Conservation (phyloP, 208 protist genomes). For the Leishmania turanica region DNA sequence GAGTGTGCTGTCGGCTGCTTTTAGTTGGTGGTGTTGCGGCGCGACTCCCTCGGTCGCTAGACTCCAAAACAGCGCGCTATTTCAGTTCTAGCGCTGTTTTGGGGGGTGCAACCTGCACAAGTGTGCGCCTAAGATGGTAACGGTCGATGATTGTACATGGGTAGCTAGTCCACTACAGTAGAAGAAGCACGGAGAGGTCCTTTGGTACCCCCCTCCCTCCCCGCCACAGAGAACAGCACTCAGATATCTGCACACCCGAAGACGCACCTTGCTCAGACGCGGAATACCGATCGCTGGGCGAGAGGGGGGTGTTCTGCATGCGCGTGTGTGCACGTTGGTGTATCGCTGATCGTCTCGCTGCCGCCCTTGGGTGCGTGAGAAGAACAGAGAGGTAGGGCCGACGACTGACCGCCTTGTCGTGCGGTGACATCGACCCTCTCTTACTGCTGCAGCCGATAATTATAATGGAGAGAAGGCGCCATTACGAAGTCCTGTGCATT, state of each 20-base stretch:
- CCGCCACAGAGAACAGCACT: neutral
- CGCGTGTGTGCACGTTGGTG: neutral
- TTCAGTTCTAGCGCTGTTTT: neutral
- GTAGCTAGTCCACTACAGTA: neutral
- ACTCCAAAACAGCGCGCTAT: neutral
- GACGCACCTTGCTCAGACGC: neutral
- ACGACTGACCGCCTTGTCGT: neutral
- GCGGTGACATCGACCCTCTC: neutral
- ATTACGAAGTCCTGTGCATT: constrained; percentile 91
- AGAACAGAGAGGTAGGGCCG: neutral
- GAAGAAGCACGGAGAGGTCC: neutral
- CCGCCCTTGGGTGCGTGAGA: neutral
- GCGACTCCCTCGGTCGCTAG: neutral
- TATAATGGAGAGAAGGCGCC: constrained; percentile 22
- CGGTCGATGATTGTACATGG: neutral
- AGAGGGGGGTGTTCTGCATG: neutral
- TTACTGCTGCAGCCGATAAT: neutral
- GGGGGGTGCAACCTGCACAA: neutral
- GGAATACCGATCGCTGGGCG: neutral
- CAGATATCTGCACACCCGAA: neutral
- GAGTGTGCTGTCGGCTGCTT: neutral
- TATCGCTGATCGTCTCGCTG: neutral
- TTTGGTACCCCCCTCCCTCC: neutral
- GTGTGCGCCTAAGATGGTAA: neutral
- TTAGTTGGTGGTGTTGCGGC: neutral